Evolutionary conservation across 2,329 filamentous ascomycete species (phyloP).

Genomic region (Penicillium sp.): DNA sequence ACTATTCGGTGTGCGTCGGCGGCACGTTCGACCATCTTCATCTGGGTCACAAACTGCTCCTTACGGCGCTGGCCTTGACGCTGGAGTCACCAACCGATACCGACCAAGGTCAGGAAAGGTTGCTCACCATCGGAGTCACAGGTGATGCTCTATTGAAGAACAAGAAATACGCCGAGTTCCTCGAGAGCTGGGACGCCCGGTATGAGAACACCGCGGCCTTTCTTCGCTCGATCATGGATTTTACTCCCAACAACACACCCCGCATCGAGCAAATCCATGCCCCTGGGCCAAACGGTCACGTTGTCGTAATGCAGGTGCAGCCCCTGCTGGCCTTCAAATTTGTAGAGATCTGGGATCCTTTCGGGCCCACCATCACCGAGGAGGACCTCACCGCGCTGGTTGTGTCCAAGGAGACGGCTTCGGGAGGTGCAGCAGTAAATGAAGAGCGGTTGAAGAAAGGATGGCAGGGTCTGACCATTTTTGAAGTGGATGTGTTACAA

Average conservation of each 20-base stretch:
- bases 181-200: slow-evolving; percentile 74
- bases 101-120: slow-evolving; percentile 40
- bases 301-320: slow-evolving; percentile 46
- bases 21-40: slow-evolving; percentile 97
- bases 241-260: slow-evolving; percentile 40
- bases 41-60: slow-evolving; percentile 88
- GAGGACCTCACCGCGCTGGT: slow-evolving; percentile 72
- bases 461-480: slow-evolving; percentile 70
- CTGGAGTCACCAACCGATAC: slow-evolving; percentile 46
- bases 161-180: slow-evolving; percentile 76
- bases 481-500: slow-evolving; percentile 84
- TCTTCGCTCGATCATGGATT: slow-evolving; percentile 56
- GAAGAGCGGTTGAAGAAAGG: slow-evolving; percentile 68
- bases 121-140: slow-evolving; percentile 78
- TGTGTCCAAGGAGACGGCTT: slow-evolving; percentile 79
- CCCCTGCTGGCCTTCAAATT: slow-evolving; percentile 65
- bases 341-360: slow-evolving; percentile 80
- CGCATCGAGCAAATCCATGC: slow-evolving; percentile 28
- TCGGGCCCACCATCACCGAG: slow-evolving; percentile 83
- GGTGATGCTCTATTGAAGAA: slow-evolving; percentile 78
- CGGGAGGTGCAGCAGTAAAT: slow-evolving; percentile 80
- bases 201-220: slow-evolving; percentile 66
- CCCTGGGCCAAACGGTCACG: slow-evolving; percentile 36
- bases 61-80: slow-evolving; percentile 77
- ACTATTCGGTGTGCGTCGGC: slow-evolving; percentile 69